Base-by-base conservation (phyloP, 139 green algal genomes). In the Asterochloris erici region DNA sequence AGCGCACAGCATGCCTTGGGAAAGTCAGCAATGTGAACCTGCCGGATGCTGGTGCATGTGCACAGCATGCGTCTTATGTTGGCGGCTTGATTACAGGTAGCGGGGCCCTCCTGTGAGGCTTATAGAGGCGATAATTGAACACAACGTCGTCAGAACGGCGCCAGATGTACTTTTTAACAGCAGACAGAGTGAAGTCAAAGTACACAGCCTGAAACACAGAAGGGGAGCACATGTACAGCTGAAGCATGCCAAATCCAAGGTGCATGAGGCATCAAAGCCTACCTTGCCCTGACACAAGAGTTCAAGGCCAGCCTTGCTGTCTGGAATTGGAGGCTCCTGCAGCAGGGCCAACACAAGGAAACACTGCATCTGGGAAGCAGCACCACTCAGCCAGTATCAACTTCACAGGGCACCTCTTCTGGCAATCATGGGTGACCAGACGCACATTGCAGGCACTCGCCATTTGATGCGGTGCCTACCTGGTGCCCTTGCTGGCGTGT, bases 141-240 rank as follows among this genome's bases (percentile, higher is more conserved):
- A 93, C 69, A 1, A 98, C 84, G 78, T 98, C 96, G 62, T 98
- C 94, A 24, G 83, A 86, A 54, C 89, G 87, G 82, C 91, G 92
- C 95, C 96, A 98, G 10, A 98, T 91, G 86, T 91, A 98, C 80
- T 94, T 90, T 79, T 90, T 89, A 10, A 98, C 87, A 14, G 91
- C 90, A 11, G 91, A 88, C n/a, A 98, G 73, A 68, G 84, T 96
- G 87, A 98, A 91, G 23, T 95, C 92, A 78, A 89, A 95, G 0
- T 92, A 92, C 27, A 98, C 92, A 1, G 90, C 90, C 66, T 81
- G 79, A 74, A 68, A 27, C 13, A 78, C 74, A 78, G 16, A 2
- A 54, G 38, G 38, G n/a, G 38, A 54, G 6, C 38, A 54, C 38
- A 54, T 54, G 38, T 54, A 6, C 38, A 54, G 38, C 38, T 54